These are phyloP conservation scores for Phylloporus sp. DNA, from an alignment of 768 basidiomycete genomes.

Conservation along the genomic window DNA sequence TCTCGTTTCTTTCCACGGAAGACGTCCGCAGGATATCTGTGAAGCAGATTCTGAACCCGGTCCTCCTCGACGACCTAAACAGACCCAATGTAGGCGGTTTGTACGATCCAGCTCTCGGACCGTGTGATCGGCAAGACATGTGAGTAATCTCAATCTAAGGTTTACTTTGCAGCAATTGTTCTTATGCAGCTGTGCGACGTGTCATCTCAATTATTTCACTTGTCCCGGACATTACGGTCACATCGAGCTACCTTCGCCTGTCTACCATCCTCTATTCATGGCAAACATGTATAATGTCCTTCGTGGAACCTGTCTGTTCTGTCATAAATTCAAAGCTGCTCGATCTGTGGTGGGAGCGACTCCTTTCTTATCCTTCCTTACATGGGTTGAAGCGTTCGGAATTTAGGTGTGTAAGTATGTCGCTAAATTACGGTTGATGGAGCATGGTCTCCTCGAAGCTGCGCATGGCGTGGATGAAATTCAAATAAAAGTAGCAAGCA, in stretches of 20 bases:
- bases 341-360: conserved; percentile 55
- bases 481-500: conserved; percentile 36
- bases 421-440: conserved; percentile 82
- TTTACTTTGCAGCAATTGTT: conserved; percentile 4
- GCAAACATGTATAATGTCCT: conserved; percentile 82
- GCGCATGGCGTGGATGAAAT: conserved; percentile 74
- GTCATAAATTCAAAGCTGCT: conserved; percentile 84
- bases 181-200: conserved; percentile 78
- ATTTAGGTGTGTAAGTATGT: conserved; percentile 72
- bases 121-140: conserved; percentile 86
- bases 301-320: conserved; percentile 87
- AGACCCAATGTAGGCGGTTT: conserved; percentile 87
- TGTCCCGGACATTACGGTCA: conserved; percentile 99
- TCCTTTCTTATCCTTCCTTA: conserved; percentile 10
- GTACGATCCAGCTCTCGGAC: conserved; percentile 94
- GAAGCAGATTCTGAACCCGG: conserved; percentile 91
- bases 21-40: conserved; percentile 95
- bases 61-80: conserved; percentile 90
- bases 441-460: conserved; percentile 81
- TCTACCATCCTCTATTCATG: conserved; percentile 97
- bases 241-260: conserved; percentile 91
- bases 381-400: conserved; percentile 8
- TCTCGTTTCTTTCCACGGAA: conserved; percentile 84
- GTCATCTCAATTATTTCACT: conserved; percentile 85
- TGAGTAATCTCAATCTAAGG: conserved; percentile 38